Evolutionary conservation across 495 filamentous ascomycete genomes (phyloP).

Genomic region (Penicillium waksmanii): DNA sequence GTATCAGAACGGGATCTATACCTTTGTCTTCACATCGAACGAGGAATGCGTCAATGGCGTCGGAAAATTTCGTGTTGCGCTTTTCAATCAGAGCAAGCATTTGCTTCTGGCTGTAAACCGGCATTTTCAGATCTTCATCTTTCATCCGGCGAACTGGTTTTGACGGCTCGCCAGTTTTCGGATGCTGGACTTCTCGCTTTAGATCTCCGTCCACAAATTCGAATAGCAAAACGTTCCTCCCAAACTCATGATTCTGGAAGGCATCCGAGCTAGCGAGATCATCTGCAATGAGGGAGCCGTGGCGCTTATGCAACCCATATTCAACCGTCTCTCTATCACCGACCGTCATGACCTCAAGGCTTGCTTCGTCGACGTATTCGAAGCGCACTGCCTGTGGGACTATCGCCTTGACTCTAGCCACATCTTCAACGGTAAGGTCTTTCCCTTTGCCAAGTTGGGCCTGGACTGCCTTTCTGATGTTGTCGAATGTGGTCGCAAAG

Average conservation of each 20-base stretch:
- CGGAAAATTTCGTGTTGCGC: slow-evolving; percentile 80
- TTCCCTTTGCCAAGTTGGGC: slow-evolving; percentile 67
- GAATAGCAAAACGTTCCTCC: slow-evolving; percentile 76
- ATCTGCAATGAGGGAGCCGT: slow-evolving; percentile 30
- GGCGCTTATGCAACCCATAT: slow-evolving; percentile 20
- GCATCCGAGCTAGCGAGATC: slow-evolving; percentile 32
- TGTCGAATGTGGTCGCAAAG: slow-evolving; percentile 87
- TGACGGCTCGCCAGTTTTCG: slow-evolving; percentile 70
- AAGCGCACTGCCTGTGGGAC: slow-evolving; percentile 79
- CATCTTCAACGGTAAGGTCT: slow-evolving; percentile 70
- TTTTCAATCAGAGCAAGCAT: slow-evolving; percentile 91
- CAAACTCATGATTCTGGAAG: slow-evolving; percentile 35
- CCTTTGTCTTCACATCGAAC: slow-evolving; percentile 67
- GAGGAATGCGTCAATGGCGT: slow-evolving; percentile 77
- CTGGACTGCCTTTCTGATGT: slow-evolving; percentile 82
- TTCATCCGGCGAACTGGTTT: slow-evolving; percentile 65
- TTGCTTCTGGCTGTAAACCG: slow-evolving; percentile 89
- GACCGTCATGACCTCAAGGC: slow-evolving; percentile 75
- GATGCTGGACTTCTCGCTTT: slow-evolving; percentile 73
- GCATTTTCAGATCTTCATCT: slow-evolving; percentile 88
- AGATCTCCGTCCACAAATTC: slow-evolving; percentile 93
- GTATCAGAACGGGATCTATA: slow-evolving; percentile 66
- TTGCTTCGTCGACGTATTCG: slow-evolving; percentile 81
- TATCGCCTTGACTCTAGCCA: slow-evolving; percentile 79
- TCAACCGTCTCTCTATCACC: slow-evolving; percentile 53